Percentiles rank a stretch among this genome's conserved stretches.
phyloP scores from a whole-genome alignment of 139 green algal species.

The Chlorella ohadii region DNA sequence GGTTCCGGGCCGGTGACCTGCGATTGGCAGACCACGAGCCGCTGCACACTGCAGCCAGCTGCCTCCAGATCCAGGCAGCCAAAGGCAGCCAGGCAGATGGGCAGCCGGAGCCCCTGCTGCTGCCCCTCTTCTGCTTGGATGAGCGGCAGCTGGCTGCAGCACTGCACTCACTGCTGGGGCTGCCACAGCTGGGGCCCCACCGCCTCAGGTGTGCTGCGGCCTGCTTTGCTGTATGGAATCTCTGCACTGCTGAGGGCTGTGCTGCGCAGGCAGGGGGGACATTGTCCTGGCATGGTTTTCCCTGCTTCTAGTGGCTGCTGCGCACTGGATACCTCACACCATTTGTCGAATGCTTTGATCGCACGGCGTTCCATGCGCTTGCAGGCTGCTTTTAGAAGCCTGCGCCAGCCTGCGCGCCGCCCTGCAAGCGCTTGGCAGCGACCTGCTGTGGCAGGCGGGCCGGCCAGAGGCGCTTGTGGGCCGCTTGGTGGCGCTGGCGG shows the following conservation, averaged over 20 bases:
- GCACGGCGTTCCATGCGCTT: too few species aligned
- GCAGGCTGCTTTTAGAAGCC: conserved; percentile 39
- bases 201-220: neutral
- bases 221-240: neutral
- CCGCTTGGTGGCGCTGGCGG: conserved; percentile 23
- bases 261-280: too few species aligned
- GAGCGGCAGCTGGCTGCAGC: neutral
- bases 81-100: neutral
- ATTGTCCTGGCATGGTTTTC: too few species aligned
- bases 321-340: too few species aligned
- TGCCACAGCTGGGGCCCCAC: conserved; percentile 27
- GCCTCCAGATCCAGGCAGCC: too few species aligned
- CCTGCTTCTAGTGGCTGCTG: too few species aligned
- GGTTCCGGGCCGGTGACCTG: conserved; percentile 28
- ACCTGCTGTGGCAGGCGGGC: conserved; percentile 1
- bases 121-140: conserved; percentile 39
- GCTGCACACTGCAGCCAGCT: conserved; percentile 3
- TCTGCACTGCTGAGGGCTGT: neutral
- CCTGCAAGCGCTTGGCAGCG: neutral
- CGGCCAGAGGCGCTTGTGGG: conserved; percentile 1
- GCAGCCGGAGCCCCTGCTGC: neutral
- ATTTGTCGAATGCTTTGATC: neutral
- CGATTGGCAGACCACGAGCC: conserved; percentile 47
- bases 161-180: neutral
- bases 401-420: neutral